Conservation (phyloP, 176 grass and related monocot genomes). For the Eragrostis nindensis region DNA sequence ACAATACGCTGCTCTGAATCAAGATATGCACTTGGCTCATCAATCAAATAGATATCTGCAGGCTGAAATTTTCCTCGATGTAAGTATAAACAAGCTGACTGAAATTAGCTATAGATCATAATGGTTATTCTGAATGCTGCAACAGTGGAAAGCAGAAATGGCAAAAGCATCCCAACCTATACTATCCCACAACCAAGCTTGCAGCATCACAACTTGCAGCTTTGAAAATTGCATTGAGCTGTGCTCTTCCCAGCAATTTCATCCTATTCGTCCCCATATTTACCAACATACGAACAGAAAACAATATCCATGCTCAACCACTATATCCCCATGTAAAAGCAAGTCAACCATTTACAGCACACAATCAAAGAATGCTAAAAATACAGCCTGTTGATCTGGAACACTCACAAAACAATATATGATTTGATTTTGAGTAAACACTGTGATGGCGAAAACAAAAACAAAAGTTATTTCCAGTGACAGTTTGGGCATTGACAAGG, state of each 20-base stretch:
- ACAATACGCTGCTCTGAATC: slow-evolving; percentile 94
- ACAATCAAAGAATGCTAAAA: background rate
- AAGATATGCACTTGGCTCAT: slow-evolving; percentile 90
- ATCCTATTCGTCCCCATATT: background rate
- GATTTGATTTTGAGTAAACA: too few relatives aligned
- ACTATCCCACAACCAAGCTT: too few relatives aligned
- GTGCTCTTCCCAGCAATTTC: too few relatives aligned
- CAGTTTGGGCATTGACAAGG: too few relatives aligned
- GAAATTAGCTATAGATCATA: background rate
- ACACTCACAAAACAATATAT: background rate
- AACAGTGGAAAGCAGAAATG: background rate
- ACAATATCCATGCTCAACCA: background rate
- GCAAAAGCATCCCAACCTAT: too few relatives aligned
- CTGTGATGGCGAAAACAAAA: too few relatives aligned
- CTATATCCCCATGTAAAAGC: background rate
- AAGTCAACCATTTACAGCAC: background rate
- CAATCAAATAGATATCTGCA: slow-evolving; percentile 93
- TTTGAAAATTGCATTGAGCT: too few relatives aligned
- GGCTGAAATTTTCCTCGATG: slow-evolving; percentile 44
- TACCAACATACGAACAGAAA: background rate
- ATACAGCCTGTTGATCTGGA: background rate
- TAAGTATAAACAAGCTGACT: slow-evolving; percentile 29
- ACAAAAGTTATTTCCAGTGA: too few relatives aligned
- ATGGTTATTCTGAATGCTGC: too few relatives aligned
- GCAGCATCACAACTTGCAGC: too few relatives aligned